These are phyloP conservation scores for Aspergillus sergii DNA, from an alignment of 2,329 filamentous ascomycete genomes.

Conservation along the genomic window DNA sequence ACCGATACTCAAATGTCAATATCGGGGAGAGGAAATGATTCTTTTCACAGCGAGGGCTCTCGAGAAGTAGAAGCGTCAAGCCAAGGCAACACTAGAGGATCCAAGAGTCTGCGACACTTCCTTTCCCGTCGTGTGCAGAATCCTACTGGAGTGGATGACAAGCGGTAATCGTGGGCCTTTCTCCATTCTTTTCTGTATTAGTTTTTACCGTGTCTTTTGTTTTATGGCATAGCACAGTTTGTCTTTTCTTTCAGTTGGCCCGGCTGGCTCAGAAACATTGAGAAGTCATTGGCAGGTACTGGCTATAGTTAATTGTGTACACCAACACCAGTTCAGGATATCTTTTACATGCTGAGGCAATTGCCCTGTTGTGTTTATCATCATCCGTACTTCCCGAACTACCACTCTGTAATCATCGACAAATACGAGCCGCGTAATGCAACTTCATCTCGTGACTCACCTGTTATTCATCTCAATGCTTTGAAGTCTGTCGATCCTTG, in stretches of 20 bases:
- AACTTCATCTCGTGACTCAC: neutral
- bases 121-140: slow-evolving; percentile 18
- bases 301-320: neutral
- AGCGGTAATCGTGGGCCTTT: neutral
- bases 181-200: neutral
- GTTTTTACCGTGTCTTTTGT: neutral
- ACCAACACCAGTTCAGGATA: neutral
- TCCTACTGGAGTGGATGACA: slow-evolving; percentile 5
- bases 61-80: slow-evolving; percentile 8
- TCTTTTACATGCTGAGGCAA: neutral
- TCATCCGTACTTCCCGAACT: neutral
- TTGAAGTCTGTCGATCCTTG: neutral
- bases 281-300: neutral
- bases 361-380: neutral
- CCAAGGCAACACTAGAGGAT: slow-evolving; percentile 24
- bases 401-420: neutral
- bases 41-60: slow-evolving; percentile 9
- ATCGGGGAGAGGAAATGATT: neutral
- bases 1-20: slow-evolving; percentile 1
- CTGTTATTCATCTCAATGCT: neutral
- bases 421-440: neutral
- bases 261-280: neutral
- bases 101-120: slow-evolving; percentile 27
- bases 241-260: neutral
- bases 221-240: neutral